Conservation (phyloP, 148 eudicot genomes). For the Vaccinium macrocarpon region DNA sequence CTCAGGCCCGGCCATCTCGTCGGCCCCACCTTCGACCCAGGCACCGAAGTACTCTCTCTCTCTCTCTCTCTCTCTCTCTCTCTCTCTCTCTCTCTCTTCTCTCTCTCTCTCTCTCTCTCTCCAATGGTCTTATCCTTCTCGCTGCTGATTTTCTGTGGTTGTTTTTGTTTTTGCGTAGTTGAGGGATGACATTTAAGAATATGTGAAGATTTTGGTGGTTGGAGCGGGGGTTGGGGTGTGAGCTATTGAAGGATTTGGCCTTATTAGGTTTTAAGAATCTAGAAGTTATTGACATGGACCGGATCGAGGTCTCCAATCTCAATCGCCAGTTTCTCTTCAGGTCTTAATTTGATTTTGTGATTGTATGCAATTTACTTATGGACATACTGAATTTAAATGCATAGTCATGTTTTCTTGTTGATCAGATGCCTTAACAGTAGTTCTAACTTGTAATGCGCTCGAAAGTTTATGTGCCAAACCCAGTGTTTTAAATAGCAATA, state of each 20-base stretch:
- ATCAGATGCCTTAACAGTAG: not conserved
- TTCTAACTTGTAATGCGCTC: not conserved
- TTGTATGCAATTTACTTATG: not conserved
- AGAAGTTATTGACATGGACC: slow-evolving; percentile 95
- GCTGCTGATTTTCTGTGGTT: not conserved
- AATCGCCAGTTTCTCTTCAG: slow-evolving; percentile 97
- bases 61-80: too few species aligned
- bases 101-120: not conserved
- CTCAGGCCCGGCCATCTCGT: slow-evolving; percentile 83
- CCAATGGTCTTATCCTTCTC: not conserved
- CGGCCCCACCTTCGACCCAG: slow-evolving; percentile 66
- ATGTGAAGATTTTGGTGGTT: slow-evolving; percentile 73
- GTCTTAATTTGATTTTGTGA: slow-evolving; percentile 26
- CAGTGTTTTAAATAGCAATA: too few species aligned
- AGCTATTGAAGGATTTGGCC: slow-evolving; percentile 88
- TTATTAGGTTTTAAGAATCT: slow-evolving; percentile 80
- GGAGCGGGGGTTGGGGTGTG: slow-evolving; percentile 97
- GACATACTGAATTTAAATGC: not conserved
- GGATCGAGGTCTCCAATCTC: slow-evolving; percentile 91
- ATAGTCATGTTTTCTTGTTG: not conserved
- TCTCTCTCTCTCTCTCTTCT: too few species aligned
- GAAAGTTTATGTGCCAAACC: not conserved
- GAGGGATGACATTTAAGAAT: slow-evolving; percentile 66
- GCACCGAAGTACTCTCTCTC: slow-evolving; percentile 42
- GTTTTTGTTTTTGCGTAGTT: slow-evolving; percentile 42